phyloP scores from a whole-genome alignment of 1,139 yeast species.

The Candida frijolesensis region DNA sequence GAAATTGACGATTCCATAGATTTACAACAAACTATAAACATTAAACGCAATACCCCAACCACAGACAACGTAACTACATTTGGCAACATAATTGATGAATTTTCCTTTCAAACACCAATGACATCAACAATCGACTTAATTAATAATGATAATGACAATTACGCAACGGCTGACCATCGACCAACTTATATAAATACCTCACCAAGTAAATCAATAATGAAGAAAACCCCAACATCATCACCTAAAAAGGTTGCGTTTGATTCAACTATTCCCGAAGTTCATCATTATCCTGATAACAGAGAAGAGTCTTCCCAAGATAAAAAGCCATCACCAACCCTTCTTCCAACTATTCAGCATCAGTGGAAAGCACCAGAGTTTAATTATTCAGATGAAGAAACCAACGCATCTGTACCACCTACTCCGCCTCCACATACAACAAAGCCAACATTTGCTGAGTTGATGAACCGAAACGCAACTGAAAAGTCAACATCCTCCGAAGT shows the following conservation, averaged over 20 bases:
- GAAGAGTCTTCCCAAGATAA: slow-evolving; percentile 6
- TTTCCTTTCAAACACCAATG: slow-evolving; percentile 31
- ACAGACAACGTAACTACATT: slow-evolving; percentile 11
- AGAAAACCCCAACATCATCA: slow-evolving; percentile 30
- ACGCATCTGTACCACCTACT: slow-evolving; percentile 17
- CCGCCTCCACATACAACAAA: slow-evolving; percentile 22
- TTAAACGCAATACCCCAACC: not conserved
- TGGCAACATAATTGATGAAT: slow-evolving; percentile 27
- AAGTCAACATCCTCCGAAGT: slow-evolving; percentile 20
- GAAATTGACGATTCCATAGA: slow-evolving; percentile 24
- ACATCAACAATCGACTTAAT: slow-evolving; percentile 27
- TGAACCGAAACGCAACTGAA: slow-evolving; percentile 18
- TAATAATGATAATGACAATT: slow-evolving; percentile 7
- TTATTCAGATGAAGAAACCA: slow-evolving; percentile 14
- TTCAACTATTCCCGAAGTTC: slow-evolving; percentile 35
- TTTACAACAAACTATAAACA: slow-evolving; percentile 18
- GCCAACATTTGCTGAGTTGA: slow-evolving; percentile 19
- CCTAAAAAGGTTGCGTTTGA: slow-evolving; percentile 48
- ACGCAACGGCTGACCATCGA: slow-evolving; percentile 6
- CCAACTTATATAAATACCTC: slow-evolving; percentile 20
- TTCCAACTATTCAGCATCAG: slow-evolving; percentile 11
- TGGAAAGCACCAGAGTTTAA: slow-evolving; percentile 26
- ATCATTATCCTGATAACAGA: slow-evolving; percentile 30
- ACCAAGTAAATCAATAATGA: slow-evolving; percentile 47
- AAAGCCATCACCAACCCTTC: not conserved